Evolutionary conservation across 1,139 yeast species (phyloP).

Genomic region (Nadsonia commutata): DNA sequence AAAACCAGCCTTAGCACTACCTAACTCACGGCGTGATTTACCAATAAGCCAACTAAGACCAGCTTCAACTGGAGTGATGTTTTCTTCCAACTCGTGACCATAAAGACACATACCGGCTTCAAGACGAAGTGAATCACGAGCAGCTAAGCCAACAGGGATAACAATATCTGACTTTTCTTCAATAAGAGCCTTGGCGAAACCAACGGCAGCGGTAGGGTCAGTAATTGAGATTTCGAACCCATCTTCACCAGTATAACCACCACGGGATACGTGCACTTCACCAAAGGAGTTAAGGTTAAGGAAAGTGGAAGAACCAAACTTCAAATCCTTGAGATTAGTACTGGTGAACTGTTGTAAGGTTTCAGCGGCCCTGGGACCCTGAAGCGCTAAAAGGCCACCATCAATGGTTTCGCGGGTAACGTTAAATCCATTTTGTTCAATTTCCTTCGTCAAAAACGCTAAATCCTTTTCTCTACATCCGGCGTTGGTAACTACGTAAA

Average conservation of each 20-base stretch:
- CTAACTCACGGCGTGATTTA: slow-evolving; percentile 48
- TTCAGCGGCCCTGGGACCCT: slow-evolving; percentile 72
- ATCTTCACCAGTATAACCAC: slow-evolving; percentile 97
- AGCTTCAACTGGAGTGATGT: slow-evolving; percentile 79
- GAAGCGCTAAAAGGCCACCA: slow-evolving; percentile 75
- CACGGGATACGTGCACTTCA: slow-evolving; percentile 63
- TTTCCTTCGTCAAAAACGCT: slow-evolving; percentile 42
- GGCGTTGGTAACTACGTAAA: slow-evolving; percentile 91
- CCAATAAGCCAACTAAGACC: slow-evolving; percentile 82
- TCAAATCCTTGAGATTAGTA: slow-evolving; percentile 42
- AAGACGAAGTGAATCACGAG: slow-evolving; percentile 83
- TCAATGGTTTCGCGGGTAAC: slow-evolving; percentile 51
- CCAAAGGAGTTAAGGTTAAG: slow-evolving; percentile 31
- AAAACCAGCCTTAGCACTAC: slow-evolving; percentile 33
- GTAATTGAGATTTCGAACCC: slow-evolving; percentile 89
- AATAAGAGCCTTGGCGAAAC: slow-evolving; percentile 49
- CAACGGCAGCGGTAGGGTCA: slow-evolving; percentile 37
- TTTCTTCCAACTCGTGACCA: slow-evolving; percentile 77
- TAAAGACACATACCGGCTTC: slow-evolving; percentile 98
- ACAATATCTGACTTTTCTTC: slow-evolving; percentile 41
- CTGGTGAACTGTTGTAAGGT: slow-evolving; percentile 51
- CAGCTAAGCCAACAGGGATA: slow-evolving; percentile 87
- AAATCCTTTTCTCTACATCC: slow-evolving; percentile 81
- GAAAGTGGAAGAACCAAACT: slow-evolving; percentile 60
- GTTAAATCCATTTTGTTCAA: slow-evolving; percentile 26